Evolutionary conservation across 2,329 filamentous ascomycete genomes (phyloP).

Genomic region (Beauveria brongniartii): DNA sequence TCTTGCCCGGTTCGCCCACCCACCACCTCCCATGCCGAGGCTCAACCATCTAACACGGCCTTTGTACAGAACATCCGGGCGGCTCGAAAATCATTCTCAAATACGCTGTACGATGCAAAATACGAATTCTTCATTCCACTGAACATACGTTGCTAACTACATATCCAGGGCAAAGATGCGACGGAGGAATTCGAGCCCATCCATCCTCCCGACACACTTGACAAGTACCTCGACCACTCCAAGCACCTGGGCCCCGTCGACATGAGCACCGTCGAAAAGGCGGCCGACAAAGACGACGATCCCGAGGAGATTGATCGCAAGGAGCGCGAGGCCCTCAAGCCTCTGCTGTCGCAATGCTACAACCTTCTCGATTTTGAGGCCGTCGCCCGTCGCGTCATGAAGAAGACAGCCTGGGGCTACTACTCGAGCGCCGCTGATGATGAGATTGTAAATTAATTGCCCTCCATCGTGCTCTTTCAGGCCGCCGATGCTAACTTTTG

Average conservation of each 20-base stretch:
- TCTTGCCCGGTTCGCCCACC: conserved; percentile 56
- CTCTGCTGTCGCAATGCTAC: conserved; percentile 77
- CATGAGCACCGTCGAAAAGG: conserved; percentile 71
- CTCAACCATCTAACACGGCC: background rate
- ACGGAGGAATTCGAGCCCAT: conserved; percentile 90
- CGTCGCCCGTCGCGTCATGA: conserved; percentile 85
- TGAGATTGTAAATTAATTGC: conserved; percentile 28
- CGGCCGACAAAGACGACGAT: conserved; percentile 59
- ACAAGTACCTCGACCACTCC: conserved; percentile 72
- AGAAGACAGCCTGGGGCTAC: conserved; percentile 94
- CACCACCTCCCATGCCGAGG: background rate
- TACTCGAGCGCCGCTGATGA: conserved; percentile 77
- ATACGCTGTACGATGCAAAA: conserved; percentile 55
- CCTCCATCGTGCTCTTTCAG: background rate
- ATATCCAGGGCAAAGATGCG: conserved; percentile 68
- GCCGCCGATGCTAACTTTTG: too few relatives aligned
- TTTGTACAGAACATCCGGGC: conserved; percentile 66
- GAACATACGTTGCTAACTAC: background rate
- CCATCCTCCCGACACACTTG: conserved; percentile 76
- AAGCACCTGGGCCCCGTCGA: conserved; percentile 89
- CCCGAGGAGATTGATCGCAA: conserved; percentile 55
- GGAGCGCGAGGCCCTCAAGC: conserved; percentile 67
- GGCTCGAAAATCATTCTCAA: conserved; percentile 91
- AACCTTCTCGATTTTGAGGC: conserved; percentile 95
- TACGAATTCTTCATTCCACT: background rate